Evolutionary conservation across 305 asterid species (phyloP), one percentile per base, ranked within the genome.

Genomic region (Fraxinus ornus): DNA sequence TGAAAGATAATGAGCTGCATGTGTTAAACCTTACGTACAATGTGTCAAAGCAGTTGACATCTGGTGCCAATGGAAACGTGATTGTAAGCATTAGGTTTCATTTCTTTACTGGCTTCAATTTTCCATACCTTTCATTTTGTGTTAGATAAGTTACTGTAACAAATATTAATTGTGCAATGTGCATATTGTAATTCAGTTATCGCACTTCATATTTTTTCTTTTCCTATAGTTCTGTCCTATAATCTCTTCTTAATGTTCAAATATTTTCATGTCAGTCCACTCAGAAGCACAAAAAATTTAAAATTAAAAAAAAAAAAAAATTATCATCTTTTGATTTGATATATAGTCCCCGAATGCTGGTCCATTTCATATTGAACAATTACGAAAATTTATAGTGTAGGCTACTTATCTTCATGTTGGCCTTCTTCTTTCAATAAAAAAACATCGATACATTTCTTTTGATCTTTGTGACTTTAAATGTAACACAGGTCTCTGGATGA

Each of bases 1-100:
- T 95, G 87, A 91, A 87, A 85, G 91, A 91, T 83, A 85, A 87
- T 44, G 98, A 93, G 91, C 94, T 95, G 78, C 92, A 91, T 39
- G 91, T 91, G 86, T 84, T 90, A 32, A 92, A 91, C 85, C 86
- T 95, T 76, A 60, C 87, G 30, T 66, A 77, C 86, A 86, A 90
- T 80, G 82, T 83, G 37, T 87, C 93, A 39, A 93, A 88, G 86
- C 97, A 93, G 88, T 85, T 95, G 86, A 95, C 98, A 49, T 44
- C 62, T 36, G 97, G 97, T 26, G 93, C 98, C 82, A 81, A 89
- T 62, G 93, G 88, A 88, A 90, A 80, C 79, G 55, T 79, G 74
- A 85, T 86, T 66, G 98, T 95, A 94, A 91, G 97, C 79, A 82
- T 77, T 77, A 68, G 47, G 81, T 79, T 82, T 52, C 79, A 64